Evolutionary conservation across 805 yeast genomes (phyloP).

Genomic region (Naumovozyma dairenensis): DNA sequence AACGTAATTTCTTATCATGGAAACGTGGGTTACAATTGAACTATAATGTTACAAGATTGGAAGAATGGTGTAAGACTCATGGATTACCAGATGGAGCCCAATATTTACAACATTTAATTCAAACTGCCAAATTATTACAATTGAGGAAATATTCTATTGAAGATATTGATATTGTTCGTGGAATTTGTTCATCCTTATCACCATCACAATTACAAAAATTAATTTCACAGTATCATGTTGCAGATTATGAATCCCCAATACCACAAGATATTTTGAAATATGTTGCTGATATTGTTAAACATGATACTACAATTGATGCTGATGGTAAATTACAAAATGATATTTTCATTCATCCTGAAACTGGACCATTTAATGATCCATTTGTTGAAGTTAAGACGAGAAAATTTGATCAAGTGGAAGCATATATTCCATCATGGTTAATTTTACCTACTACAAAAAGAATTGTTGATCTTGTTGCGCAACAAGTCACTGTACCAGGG

Average conservation of each 20-base stretch:
- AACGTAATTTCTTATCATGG: slow-evolving; percentile 92
- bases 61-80: slow-evolving; percentile 97
- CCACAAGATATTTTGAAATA: slow-evolving; percentile 69
- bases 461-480: slow-evolving; percentile 79
- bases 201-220: slow-evolving; percentile 94
- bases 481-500: slow-evolving; percentile 53
- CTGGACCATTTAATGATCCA: slow-evolving; percentile 76
- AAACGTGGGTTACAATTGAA: slow-evolving; percentile 94
- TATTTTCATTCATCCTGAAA: slow-evolving; percentile 58
- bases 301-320: slow-evolving; percentile 34
- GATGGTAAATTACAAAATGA: slow-evolving; percentile 44
- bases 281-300: slow-evolving; percentile 71
- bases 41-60: slow-evolving; percentile 90
- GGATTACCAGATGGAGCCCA: slow-evolving; percentile 80
- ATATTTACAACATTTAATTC: slow-evolving; percentile 76
- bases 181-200: slow-evolving; percentile 85
- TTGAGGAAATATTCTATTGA: slow-evolving; percentile 80
- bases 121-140: slow-evolving; percentile 88
- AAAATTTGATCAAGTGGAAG: slow-evolving; percentile 73
- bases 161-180: slow-evolving; percentile 86
- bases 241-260: slow-evolving; percentile 91
- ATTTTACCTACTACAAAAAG: slow-evolving; percentile 81
- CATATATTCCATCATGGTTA: slow-evolving; percentile 92
- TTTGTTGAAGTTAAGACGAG: slow-evolving; percentile 64
- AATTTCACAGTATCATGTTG: slow-evolving; percentile 78